Percentiles rank a stretch among this genome's conserved stretches.
Evolutionary conservation across 768 basidiomycete genomes (phyloP).

Genomic region (Holtermanniella nyarrowii): DNA sequence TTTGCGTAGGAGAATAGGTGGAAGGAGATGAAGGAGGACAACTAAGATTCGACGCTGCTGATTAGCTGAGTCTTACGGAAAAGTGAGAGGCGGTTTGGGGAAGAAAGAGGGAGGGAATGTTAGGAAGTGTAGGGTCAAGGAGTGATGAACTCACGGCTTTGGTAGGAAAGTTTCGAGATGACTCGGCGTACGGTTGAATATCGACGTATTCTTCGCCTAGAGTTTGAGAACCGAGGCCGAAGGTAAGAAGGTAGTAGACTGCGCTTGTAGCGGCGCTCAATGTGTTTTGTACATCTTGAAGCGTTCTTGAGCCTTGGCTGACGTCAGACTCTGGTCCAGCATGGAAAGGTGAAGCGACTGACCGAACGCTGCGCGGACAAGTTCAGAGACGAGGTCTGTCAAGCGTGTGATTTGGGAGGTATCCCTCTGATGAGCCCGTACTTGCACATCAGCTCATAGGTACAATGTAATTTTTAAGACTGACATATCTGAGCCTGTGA

Average conservation of each 20-base stretch:
- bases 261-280: constrained; percentile 27
- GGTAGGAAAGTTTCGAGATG: constrained; percentile 14
- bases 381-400: constrained; percentile 30
- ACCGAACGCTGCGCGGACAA: constrained; percentile 31
- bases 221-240: constrained; percentile 36
- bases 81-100: neutral
- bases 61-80: neutral
- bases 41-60: constrained; percentile 28
- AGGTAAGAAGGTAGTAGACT: constrained; percentile 34
- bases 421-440: constrained; percentile 37
- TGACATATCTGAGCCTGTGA: neutral
- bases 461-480: neutral
- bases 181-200: constrained; percentile 26
- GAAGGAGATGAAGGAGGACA: constrained; percentile 22
- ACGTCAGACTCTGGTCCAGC: neutral
- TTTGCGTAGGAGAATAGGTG: constrained; percentile 19
- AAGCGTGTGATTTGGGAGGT: constrained; percentile 25
- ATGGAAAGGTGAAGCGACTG: neutral
- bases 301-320: constrained; percentile 32
- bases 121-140: neutral
- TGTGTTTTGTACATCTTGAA: constrained; percentile 23
- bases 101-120: neutral
- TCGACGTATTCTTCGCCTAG: constrained; percentile 42
- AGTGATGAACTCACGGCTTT: constrained; percentile 13
- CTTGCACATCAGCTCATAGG: constrained; percentile 8